Percentiles rank a stretch among this genome's conserved stretches.
These are phyloP conservation scores for Megacollybia marginata DNA, from an alignment of 768 basidiomycete genomes.

Conservation along the genomic window DNA sequence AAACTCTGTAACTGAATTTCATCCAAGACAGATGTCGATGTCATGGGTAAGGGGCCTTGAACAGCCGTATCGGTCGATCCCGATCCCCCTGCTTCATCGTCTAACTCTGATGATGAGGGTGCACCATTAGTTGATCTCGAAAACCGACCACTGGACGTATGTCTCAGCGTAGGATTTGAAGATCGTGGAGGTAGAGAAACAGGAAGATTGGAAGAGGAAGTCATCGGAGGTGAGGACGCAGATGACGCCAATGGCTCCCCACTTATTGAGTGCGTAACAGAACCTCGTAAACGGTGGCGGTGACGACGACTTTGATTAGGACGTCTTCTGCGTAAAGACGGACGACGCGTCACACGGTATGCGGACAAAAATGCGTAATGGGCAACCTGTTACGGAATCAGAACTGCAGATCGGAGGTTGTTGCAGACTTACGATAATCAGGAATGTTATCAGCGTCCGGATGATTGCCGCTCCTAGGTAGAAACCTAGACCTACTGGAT, in stretches of 20 bases:
- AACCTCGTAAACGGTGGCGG: too few species aligned
- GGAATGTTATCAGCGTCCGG: constrained; percentile 46
- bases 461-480: constrained; percentile 50
- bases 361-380: constrained; percentile 17
- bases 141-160: background rate
- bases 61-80: background rate
- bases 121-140: constrained; percentile 3
- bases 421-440: constrained; percentile 41
- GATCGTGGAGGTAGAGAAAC: constrained; percentile 2
- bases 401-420: background rate
- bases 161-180: background rate
- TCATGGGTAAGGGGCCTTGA: too few species aligned
- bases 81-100: constrained; percentile 2
- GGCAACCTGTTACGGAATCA: background rate
- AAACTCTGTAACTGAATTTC: constrained; percentile 36
- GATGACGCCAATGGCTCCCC: constrained; percentile 1
- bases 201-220: constrained; percentile 8
- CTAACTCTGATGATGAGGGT: constrained; percentile 11
- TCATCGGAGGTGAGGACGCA: constrained; percentile 10
- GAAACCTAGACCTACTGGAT: constrained; percentile 34
- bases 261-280: too few species aligned
- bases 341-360: constrained; percentile 19
- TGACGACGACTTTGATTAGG: too few species aligned
- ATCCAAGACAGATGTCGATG: too few species aligned
- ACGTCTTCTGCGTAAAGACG: constrained; percentile 5